Base-by-base conservation (phyloP, 2,329 filamentous ascomycete genomes). In the Aspergillaceae sp. region DNA sequence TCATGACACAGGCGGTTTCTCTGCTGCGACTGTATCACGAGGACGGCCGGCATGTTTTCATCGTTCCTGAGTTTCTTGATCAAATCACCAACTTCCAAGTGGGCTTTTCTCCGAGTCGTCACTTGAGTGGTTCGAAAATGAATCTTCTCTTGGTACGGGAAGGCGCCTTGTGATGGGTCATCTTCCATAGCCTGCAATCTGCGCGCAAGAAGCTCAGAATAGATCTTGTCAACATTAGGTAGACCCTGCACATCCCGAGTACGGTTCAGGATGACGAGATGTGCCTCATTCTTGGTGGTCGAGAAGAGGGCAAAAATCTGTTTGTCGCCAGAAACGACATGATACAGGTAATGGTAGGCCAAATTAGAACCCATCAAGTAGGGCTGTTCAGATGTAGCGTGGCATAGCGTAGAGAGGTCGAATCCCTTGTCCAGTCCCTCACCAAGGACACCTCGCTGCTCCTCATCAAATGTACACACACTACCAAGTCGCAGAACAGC, bases 271-370 rank as follows among this genome's bases (percentile, higher is more conserved):
- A 96, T 84, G 43, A 97, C 76, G 43, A 99, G 80, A 57, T 95
- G 81, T 0, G 90, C 92, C 57, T 92, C 82, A 8, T 82, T 77
- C 52, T 79, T 84, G 0, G 80, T 80, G 0, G 88, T 91, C 0
- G 91, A 97, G 66, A 98, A 95, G 4, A 98, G 66, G 1, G 88
- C 90, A 64, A 96, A 97, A 43, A 98, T 84, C 60, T 98, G 90
- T 33, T 88, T 80, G 48, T 98, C 91, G 3, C 90, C 89, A 8
- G 89, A 83, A 40, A 84, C 83, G 59, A 98, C 85, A 66, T 99
- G 92, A 47, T 95, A 96, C 29, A 98, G 74, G 61, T 92, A 96
- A 45, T 97, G 76, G 62, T 94, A 98, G 19, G 83, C 83, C 62
- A 97, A 75, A 1, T 80, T 75, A 0, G 83, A 80, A 2, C 83